phyloP scores from a whole-genome alignment of 345 rosid genomes.

The Anastatica hierochuntica region DNA sequence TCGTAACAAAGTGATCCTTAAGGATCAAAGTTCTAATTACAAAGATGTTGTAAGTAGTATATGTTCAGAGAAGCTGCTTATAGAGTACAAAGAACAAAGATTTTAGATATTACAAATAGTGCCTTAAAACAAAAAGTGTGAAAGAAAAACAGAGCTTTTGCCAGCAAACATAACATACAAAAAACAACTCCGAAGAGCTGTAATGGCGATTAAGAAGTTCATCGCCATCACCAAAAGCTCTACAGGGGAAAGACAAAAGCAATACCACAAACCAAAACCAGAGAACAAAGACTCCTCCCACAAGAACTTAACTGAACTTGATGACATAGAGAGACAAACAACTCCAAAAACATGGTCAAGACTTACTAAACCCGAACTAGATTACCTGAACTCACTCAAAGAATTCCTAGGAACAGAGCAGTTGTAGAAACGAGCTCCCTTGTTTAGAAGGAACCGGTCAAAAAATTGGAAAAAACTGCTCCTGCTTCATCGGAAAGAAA shows the following conservation, averaged over 20 bases:
- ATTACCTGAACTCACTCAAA: conserved; percentile 35
- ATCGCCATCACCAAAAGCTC: conserved; percentile 32
- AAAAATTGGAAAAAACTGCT: conserved; percentile 42
- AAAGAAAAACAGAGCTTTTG: conserved; percentile 29
- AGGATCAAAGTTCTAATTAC: conserved; percentile 11
- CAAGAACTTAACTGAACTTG: conserved; percentile 20
- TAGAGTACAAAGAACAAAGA: conserved; percentile 16
- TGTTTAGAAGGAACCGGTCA: conserved; percentile 32
- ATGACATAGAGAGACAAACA: conserved; percentile 12
- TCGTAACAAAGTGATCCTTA: too few relatives aligned
- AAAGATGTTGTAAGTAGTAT: conserved; percentile 7
- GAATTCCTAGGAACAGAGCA: conserved; percentile 36
- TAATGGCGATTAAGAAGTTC: conserved; percentile 24
- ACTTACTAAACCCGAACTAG: conserved; percentile 18
- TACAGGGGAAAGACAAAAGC: conserved; percentile 15
- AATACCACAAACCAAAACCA: conserved; percentile 13
- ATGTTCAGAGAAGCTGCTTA: neutral
- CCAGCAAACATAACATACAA: conserved; percentile 7
- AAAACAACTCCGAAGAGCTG: conserved; percentile 25
- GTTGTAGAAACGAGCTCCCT: conserved; percentile 35
- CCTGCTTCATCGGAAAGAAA: conserved; percentile 37
- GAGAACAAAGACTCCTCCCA: conserved; percentile 14
- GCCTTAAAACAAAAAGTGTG: conserved; percentile 11
- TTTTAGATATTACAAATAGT: conserved; percentile 6
- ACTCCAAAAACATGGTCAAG: conserved; percentile 25